A percentile compares a stretch with the other conserved stretches of the same genome.
These are phyloP conservation scores for Diaporthe nobilis DNA, from an alignment of 2,329 filamentous ascomycete genomes.

Conservation along the genomic window DNA sequence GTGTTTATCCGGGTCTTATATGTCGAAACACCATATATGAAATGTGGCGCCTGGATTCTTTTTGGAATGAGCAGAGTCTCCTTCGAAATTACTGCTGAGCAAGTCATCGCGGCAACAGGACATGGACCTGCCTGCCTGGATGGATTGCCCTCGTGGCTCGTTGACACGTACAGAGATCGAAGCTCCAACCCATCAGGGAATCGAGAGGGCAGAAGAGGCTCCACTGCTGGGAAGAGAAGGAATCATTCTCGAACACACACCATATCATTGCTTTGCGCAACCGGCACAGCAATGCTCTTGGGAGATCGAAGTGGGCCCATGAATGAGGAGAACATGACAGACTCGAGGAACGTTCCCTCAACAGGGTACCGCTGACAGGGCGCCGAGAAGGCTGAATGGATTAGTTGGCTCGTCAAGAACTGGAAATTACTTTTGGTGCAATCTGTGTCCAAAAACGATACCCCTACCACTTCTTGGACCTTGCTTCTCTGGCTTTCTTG, in stretches of 20 bases:
- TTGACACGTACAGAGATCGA: not conserved
- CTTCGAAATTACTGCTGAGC: not conserved
- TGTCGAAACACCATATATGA: constrained; percentile 1
- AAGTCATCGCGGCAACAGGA: not conserved
- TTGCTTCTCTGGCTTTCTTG: not conserved
- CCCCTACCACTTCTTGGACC: constrained; percentile 8
- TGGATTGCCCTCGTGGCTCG: not conserved
- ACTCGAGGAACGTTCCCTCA: not conserved
- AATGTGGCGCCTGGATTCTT: not conserved
- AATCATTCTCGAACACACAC: not conserved
- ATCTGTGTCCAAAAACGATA: constrained; percentile 18
- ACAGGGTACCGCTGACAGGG: not conserved
- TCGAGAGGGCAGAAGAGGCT: not conserved
- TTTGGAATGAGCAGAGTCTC: not conserved
- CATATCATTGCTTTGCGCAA: not conserved
- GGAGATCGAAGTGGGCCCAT: not conserved
- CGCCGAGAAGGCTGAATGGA: not conserved
- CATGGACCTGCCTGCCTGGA: not conserved
- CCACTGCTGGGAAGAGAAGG: too few species aligned
- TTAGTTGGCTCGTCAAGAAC: not conserved
- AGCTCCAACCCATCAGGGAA: not conserved
- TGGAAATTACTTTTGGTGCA: constrained; percentile 9
- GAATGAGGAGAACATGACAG: not conserved
- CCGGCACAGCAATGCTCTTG: not conserved
- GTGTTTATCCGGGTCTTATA: not conserved